A percentile compares a stretch with the other conserved stretches of the same genome.
These are phyloP conservation scores for Cercis canadensis DNA, from an alignment of 306 rosid species.

Conservation along the genomic window DNA sequence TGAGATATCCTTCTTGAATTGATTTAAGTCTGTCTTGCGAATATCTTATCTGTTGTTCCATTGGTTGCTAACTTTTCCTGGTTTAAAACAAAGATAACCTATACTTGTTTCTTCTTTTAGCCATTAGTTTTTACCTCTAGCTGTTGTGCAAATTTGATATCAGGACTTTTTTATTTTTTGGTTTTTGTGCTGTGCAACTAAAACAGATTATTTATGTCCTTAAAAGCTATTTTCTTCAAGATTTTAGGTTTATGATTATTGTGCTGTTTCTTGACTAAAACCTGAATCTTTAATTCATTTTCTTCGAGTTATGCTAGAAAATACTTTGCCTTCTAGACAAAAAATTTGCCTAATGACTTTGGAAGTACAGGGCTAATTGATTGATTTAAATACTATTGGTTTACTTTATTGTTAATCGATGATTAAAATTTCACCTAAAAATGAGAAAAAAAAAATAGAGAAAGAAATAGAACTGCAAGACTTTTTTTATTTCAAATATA, in stretches of 20 bases:
- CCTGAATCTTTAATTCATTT: not conserved
- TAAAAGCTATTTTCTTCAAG: too few species aligned
- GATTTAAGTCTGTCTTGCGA: not conserved
- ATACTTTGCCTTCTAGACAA: not conserved
- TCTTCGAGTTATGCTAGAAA: constrained; percentile 17
- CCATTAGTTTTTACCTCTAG: not conserved
- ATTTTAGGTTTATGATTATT: not conserved
- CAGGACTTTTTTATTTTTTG: not conserved
- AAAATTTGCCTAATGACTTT: constrained; percentile 8
- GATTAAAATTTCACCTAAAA: too few species aligned
- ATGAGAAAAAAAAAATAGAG: too few species aligned
- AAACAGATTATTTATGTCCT: not conserved
- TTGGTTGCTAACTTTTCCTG: not conserved
- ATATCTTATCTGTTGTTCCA: not conserved
- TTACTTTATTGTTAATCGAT: not conserved
- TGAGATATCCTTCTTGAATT: not conserved
- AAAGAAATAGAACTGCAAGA: not conserved
- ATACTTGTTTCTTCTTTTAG: not conserved
- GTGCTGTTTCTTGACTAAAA: constrained; percentile 14
- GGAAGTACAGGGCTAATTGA: constrained; percentile 8
- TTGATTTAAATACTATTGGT: not conserved
- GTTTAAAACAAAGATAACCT: not conserved
- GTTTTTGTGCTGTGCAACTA: not conserved
- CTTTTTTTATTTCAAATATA: not conserved
- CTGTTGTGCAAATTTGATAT: not conserved